phyloP scores from a whole-genome alignment of 2,329 filamentous ascomycete genomes.

The Claviceps quebecensis region DNA sequence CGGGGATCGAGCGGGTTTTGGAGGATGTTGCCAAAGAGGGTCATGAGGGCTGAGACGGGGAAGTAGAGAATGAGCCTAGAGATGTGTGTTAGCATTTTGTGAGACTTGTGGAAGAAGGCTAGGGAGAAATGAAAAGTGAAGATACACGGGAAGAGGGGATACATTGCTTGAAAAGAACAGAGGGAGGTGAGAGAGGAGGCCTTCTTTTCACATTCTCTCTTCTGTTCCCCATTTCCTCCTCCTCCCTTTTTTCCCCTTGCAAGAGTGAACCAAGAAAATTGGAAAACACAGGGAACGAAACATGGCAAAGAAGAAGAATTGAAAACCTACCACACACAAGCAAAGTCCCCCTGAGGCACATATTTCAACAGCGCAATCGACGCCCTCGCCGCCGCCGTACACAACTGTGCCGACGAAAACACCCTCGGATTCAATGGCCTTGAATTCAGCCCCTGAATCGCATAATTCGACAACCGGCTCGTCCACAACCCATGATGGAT shows the following conservation, averaged over 20 bases:
- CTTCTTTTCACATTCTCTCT: too few relatives aligned
- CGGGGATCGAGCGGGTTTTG: constrained; percentile 87
- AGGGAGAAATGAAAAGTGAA: background rate
- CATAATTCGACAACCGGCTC: constrained; percentile 83
- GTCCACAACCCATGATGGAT: constrained; percentile 98
- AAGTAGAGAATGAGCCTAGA: constrained; percentile 82
- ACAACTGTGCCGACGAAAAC: constrained; percentile 84
- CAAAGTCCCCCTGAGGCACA: constrained; percentile 86
- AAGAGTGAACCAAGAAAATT: background rate
- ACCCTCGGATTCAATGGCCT: constrained; percentile 83
- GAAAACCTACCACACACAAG: constrained; percentile 72
- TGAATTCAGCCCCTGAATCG: constrained; percentile 85
- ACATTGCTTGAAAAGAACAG: background rate
- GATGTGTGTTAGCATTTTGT: background rate
- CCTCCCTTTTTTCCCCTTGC: too few relatives aligned
- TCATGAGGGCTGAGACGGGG: constrained; percentile 87
- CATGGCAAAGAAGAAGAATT: background rate
- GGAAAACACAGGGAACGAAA: background rate
- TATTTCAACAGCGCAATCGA: constrained; percentile 93
- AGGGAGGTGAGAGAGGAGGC: background rate
- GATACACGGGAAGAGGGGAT: background rate
- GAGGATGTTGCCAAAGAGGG: constrained; percentile 87
- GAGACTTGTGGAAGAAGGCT: background rate
- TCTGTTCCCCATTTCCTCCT: too few relatives aligned
- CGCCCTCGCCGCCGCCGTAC: constrained; percentile 81